Base-by-base conservation (phyloP, 202 grass and related monocot species). In the Schoenoplectus tabernaemontani region DNA sequence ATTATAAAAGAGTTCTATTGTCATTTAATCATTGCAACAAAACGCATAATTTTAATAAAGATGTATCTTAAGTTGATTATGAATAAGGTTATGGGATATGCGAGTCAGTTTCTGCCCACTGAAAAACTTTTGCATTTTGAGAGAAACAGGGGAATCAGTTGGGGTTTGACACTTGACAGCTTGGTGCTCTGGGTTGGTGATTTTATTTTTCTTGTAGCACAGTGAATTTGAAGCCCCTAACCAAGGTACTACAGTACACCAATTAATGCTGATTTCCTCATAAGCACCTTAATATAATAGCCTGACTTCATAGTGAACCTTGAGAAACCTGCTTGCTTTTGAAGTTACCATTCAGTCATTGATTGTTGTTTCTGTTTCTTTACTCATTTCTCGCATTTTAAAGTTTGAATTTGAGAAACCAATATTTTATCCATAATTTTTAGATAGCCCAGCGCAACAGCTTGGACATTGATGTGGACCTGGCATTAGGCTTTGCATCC, bases 401-500 rank as follows among this genome's bases (percentile, higher is more conserved):
- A 30, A 50, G 4, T 48, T 48, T 48, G 9, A 46, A 42, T 48
- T 32, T 72, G 67, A 50, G 23, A 22, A 50, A 48, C 5, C 10
- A 48, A 47, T 11, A 50, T 48, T 37, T 48, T 48, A 8, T 72
- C 42, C 23, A 16, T 47, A 73, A 51, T 73, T 73, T 70, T 58
- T 82, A 99, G 96, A 89, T 99, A 89, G 92, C 92, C 86, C 96
- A 93, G 79, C 77, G 83, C 59, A 99, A 99, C 61, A 99, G 96
- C 77, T 85, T 99, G 86, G 92, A 99, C 85, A 88, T 99, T 39
- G 96, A 99, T 75, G 92, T 91, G 63, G 96, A 99, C 86, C 92
- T 99, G 75, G 96, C 96, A 23, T 85, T 96, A 83, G 92, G 90
- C 51, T 99, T 99, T 72, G 96, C 92, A 2, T 86, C 96, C 4